Conservation (phyloP, 2,329 filamentous ascomycete species). For the Huntiella abstrusa region DNA sequence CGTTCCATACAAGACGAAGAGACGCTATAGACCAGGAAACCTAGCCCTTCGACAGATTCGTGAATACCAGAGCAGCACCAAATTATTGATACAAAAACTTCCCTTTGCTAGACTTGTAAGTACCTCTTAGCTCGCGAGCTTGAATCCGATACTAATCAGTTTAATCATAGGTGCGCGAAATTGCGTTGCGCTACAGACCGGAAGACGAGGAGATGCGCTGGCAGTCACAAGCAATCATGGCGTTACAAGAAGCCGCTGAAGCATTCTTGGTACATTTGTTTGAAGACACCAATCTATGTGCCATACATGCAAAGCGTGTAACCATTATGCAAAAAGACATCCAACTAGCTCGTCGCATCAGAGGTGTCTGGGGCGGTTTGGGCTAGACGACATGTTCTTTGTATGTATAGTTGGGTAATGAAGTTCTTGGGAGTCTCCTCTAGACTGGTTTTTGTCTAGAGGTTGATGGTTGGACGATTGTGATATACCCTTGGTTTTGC, state of each 20-base stretch:
- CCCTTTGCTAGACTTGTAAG: conserved; percentile 59
- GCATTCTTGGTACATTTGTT: conserved; percentile 94
- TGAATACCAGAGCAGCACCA: conserved; percentile 73
- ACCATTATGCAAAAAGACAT: conserved; percentile 99
- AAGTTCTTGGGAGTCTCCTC: too few species aligned
- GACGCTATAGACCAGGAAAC: conserved; percentile 60
- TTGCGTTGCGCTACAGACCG: conserved; percentile 45
- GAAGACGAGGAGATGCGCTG: conserved; percentile 59
- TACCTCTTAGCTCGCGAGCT: conserved; percentile 4
- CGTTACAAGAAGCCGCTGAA: conserved; percentile 88
- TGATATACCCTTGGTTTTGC: background rate
- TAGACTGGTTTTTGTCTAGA: too few species aligned
- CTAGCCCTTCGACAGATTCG: conserved; percentile 81
- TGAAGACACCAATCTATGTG: conserved; percentile 88
- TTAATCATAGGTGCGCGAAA: conserved; percentile 43
- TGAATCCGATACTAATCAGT: conserved; percentile 6
- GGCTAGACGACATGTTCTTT: conserved; percentile 22
- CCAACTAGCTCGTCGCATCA: conserved; percentile 67
- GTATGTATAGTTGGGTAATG: too few species aligned
- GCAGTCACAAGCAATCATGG: conserved; percentile 89
- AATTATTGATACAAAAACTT: conserved; percentile 65
- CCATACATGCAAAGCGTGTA: conserved; percentile 88
- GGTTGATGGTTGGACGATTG: conserved; percentile 9
- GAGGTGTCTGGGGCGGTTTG: conserved; percentile 56
- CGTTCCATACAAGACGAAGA: conserved; percentile 39